Percentiles rank a stretch among this genome's conserved stretches.
Conservation (phyloP, 169 alveolate species). For the Plasmodium inui region DNA sequence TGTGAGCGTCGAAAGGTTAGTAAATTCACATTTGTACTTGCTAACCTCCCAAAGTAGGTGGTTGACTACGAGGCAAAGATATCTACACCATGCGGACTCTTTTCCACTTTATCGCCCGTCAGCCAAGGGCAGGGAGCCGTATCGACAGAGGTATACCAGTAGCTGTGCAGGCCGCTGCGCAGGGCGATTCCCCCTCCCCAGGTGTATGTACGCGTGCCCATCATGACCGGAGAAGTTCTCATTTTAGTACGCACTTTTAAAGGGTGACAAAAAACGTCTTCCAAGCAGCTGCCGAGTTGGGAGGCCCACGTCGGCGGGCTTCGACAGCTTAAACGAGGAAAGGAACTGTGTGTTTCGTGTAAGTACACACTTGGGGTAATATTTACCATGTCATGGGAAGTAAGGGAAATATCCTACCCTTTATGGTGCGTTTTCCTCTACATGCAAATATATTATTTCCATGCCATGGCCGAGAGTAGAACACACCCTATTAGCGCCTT, state of each 20-base stretch:
- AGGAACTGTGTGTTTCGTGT: background rate
- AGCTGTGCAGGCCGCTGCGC: background rate
- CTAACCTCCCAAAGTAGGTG: background rate
- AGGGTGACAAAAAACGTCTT: background rate
- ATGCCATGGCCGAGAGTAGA: background rate
- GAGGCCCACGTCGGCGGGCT: background rate
- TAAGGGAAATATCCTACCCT: background rate
- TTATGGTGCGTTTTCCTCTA: background rate
- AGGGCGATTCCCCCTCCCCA: background rate
- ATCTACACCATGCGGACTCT: background rate
- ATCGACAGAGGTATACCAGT: background rate
- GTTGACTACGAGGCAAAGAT: background rate
- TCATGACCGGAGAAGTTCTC: background rate
- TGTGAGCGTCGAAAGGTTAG: background rate
- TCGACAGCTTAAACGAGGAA: background rate
- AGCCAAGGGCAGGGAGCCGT: background rate
- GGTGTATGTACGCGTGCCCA: background rate
- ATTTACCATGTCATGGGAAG: background rate
- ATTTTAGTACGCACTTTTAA: no score
- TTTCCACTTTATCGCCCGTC: background rate
- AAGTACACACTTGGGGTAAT: background rate
- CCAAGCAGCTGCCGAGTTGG: background rate
- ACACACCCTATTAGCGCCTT: background rate
- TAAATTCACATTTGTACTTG: background rate
- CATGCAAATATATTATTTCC: background rate